Evolutionary conservation across 257 asterid species (phyloP), one percentile per base, ranked within the genome.

Genomic region (Petunia axillaris): DNA sequence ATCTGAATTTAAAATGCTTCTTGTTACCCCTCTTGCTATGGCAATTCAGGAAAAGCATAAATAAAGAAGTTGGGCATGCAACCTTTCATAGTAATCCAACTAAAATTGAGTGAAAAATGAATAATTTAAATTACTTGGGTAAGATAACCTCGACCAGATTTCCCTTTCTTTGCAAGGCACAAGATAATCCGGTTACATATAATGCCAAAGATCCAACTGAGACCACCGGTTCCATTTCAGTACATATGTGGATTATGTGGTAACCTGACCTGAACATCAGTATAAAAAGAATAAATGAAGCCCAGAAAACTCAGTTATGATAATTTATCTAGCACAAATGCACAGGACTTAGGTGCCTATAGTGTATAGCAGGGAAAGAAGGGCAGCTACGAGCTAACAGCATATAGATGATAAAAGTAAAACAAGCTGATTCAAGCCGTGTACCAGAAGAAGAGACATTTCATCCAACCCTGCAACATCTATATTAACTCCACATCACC

Each of bases 141-240:
- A 92, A 86, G 85, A 93, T 88, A 91, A 93, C 96, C 91, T 93
- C 98, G 14, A 93, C 98, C 80, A 92, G 85, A 81, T 92, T 84
- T 84, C 97, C 98, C 86, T 83, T 87, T 85, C 89, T 90, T 84
- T 89, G 98, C 68, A 93, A 87, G 48, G 97, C 93, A 81, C 90
- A 55, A 81, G 97, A 92, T 75, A 89, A 79, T 74, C 92, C 96
- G 8, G 96, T 89, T 55, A 93, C 85, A 76, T 93, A 92, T 79
- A 91, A 81, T 63, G 94, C 97, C 90, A 93, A 88, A 80, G 93
- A 81, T 85, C 97, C 94, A 85, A 87, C 91, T 50, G 91, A 89
- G 38, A 87, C 90, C 81, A 93, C 89, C 25, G 98, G 98, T 80
- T 89, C 94, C 98, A 93, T 93, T 89, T 93, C 98, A 79, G 98